Percentiles rank a stretch among this genome's conserved stretches.
Conservation (phyloP, 768 basidiomycete species). For the Mycena rosella region DNA sequence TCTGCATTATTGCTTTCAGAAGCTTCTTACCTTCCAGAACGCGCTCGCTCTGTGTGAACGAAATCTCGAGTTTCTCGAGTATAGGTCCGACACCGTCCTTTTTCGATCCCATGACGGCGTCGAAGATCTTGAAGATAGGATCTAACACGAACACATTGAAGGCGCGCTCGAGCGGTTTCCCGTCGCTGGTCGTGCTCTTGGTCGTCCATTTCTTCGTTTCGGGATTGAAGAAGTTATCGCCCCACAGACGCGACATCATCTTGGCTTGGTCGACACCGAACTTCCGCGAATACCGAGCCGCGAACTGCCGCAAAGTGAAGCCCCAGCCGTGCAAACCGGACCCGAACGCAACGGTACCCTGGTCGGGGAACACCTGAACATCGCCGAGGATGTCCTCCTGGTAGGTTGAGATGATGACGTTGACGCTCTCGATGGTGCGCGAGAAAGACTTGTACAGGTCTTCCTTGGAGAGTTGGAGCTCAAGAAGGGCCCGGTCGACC, state of each 20-base stretch:
- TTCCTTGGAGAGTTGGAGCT: conserved; percentile 97
- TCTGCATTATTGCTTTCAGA: conserved; percentile 98
- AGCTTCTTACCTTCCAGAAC: conserved; percentile 95
- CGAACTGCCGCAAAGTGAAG: conserved; percentile 98
- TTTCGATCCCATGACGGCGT: conserved; percentile 97
- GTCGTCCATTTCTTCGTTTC: conserved; percentile 97
- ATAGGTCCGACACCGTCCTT: no score
- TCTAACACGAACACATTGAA: conserved; percentile 99
- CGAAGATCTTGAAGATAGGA: conserved; percentile 99
- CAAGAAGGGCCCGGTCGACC: conserved; percentile 98
- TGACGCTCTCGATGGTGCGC: conserved; percentile 97
- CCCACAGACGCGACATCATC: conserved; percentile 81
- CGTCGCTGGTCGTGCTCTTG: conserved; percentile 76
- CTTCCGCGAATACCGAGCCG: conserved; percentile 93
- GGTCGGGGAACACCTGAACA: conserved; percentile 97
- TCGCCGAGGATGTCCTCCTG: conserved; percentile 94
- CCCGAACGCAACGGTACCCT: conserved; percentile 98
- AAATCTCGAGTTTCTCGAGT: conserved; percentile 96
- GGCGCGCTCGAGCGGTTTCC: conserved; percentile 94
- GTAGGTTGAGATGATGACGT: conserved; percentile 98
- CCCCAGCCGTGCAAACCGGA: conserved; percentile 99
- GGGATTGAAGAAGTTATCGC: conserved; percentile 99
- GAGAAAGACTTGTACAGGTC: conserved; percentile 97
- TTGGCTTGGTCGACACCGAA: conserved; percentile 99
- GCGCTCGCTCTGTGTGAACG: conserved; percentile 87